phyloP scores from a whole-genome alignment of 1,139 yeast species.

The Kurtzmaniella quercitrusa region DNA sequence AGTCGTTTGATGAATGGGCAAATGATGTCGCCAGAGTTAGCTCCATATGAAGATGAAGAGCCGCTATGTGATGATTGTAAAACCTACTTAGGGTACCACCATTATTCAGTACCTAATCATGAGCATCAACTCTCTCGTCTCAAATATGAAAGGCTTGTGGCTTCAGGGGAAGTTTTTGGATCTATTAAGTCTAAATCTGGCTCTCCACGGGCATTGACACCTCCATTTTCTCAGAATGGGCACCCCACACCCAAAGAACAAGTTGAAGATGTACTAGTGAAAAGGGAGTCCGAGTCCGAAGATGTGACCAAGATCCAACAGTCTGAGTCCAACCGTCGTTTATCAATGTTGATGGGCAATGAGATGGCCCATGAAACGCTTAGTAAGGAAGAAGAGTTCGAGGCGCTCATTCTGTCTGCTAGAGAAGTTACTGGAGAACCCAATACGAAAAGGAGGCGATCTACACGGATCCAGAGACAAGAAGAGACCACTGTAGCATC shows the following conservation, averaged over 20 bases:
- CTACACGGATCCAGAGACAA: constrained; percentile 7
- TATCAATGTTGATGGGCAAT: constrained; percentile 5
- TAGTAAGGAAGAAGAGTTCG: constrained; percentile 17
- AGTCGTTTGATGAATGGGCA: constrained; percentile 6
- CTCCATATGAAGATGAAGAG: constrained; percentile 30
- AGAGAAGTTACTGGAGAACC: not conserved
- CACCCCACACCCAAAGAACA: constrained; percentile 37
- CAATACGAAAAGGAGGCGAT: constrained; percentile 6
- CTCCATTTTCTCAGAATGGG: constrained; percentile 15
- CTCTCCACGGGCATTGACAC: not conserved
- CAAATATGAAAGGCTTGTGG: not conserved
- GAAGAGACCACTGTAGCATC: constrained; percentile 5
- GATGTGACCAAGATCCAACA: constrained; percentile 2
- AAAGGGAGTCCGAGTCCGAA: not conserved
- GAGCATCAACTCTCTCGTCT: constrained; percentile 19
- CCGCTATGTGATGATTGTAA: constrained; percentile 37
- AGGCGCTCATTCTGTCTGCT: constrained; percentile 10
- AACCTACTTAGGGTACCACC: constrained; percentile 36
- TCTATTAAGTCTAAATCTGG: not conserved
- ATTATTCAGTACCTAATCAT: constrained; percentile 28
- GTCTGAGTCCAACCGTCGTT: constrained; percentile 5
- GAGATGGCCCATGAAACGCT: not conserved
- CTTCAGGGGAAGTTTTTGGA: constrained; percentile 2
- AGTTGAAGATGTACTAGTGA: constrained; percentile 20
- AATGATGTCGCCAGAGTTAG: constrained; percentile 9